Conservation (phyloP, 163 green algal species). For the Prototheca stagnorum region DNA sequence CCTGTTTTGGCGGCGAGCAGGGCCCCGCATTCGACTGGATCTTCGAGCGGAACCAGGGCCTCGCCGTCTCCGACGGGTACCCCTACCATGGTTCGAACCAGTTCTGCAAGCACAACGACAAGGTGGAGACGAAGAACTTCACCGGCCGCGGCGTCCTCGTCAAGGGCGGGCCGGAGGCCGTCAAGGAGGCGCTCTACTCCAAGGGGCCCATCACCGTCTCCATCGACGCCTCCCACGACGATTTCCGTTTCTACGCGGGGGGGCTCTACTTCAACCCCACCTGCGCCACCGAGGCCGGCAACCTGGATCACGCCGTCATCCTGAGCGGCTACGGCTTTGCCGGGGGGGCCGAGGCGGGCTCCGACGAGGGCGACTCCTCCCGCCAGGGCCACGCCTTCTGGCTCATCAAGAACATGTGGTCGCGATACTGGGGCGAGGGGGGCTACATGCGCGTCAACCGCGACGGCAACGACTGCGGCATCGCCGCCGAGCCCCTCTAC, state of each 20-base stretch:
- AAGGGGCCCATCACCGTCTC: slow-evolving; percentile 43
- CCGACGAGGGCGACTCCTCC: too few species aligned
- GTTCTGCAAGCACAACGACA: slow-evolving; percentile 19
- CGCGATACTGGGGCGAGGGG: slow-evolving; percentile 19
- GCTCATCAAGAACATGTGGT: slow-evolving; percentile 43
- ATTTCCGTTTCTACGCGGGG: slow-evolving; percentile 42
- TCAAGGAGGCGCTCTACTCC: slow-evolving; percentile 31
- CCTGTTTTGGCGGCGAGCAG: slow-evolving; percentile 33
- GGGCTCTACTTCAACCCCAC: slow-evolving; percentile 29
- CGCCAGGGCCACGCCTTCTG: slow-evolving; percentile 36
- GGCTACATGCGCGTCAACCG: slow-evolving; percentile 32
- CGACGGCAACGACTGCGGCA: slow-evolving; percentile 29
- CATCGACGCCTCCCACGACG: slow-evolving; percentile 34
- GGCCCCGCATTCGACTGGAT: slow-evolving; percentile 22
- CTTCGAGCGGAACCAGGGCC: slow-evolving; percentile 5
- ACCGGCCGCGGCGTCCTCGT: slow-evolving; percentile 18
- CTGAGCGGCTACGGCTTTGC: slow-evolving; percentile 30
- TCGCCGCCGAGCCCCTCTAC: slow-evolving; percentile 30
- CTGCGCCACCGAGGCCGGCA: slow-evolving; percentile 14
- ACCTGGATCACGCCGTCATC: slow-evolving; percentile 40
- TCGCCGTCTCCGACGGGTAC: slow-evolving; percentile 29
- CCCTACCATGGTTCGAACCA: slow-evolving; percentile 27
- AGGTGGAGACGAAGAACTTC: slow-evolving; percentile 1
- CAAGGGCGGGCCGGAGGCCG: slow-evolving; percentile 15
- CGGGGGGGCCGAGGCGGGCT: too few species aligned